A percentile compares a stretch with the other conserved stretches of the same genome.
These are phyloP conservation scores for Ophiostoma montium DNA, from an alignment of 2,329 filamentous ascomycete species.

Conservation along the genomic window DNA sequence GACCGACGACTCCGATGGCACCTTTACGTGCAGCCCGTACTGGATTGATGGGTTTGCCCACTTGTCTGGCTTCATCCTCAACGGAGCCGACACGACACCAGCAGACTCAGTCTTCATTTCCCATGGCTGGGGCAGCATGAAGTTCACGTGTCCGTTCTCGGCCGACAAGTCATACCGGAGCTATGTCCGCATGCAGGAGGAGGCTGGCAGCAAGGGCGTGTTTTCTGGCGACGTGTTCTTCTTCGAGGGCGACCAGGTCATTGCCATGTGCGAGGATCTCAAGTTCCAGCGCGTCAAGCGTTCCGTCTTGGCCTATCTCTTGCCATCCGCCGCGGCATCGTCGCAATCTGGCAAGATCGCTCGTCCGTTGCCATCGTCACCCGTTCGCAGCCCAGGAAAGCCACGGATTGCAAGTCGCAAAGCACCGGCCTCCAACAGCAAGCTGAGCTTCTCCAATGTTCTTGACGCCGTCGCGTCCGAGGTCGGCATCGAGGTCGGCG, in stretches of 20 bases:
- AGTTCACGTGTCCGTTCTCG: slow-evolving; percentile 32
- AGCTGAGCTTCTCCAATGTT: slow-evolving; percentile 29
- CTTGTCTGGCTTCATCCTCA: slow-evolving; percentile 47
- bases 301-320: slow-evolving; percentile 49
- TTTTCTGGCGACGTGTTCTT: slow-evolving; percentile 40
- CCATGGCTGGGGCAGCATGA: slow-evolving; percentile 42
- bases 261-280: slow-evolving; percentile 38
- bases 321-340: slow-evolving; percentile 42
- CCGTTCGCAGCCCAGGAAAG: too few relatives aligned
- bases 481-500: slow-evolving; percentile 37
- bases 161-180: slow-evolving; percentile 35
- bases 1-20: slow-evolving; percentile 32
- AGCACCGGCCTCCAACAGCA: slow-evolving; percentile 31
- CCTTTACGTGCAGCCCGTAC: slow-evolving; percentile 41
- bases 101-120: slow-evolving; percentile 38
- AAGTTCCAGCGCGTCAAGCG: slow-evolving; percentile 56
- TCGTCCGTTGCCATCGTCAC: slow-evolving; percentile 15
- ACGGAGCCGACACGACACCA: slow-evolving; percentile 40
- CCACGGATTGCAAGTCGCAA: too few relatives aligned
- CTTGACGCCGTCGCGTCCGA: slow-evolving; percentile 42
- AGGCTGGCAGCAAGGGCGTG: slow-evolving; percentile 32
- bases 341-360: slow-evolving; percentile 21
- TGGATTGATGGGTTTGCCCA: slow-evolving; percentile 47
- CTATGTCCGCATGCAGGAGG: slow-evolving; percentile 44
- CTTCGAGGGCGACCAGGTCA: slow-evolving; percentile 36